Conservation (phyloP, 306 rosid species). For the Quercus engelmannii region DNA sequence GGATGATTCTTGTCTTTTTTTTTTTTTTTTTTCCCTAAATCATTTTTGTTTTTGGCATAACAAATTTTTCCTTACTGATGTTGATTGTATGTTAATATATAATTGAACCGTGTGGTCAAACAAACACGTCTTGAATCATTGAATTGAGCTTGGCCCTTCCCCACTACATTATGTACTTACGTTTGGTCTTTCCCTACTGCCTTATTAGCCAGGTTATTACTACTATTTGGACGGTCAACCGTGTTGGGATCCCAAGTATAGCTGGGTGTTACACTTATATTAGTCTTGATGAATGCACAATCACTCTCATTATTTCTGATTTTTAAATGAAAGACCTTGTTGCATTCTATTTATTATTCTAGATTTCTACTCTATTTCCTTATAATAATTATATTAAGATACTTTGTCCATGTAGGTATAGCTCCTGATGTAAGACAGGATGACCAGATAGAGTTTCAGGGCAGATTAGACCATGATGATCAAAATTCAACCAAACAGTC, state of each 20-base stretch:
- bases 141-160: too few relatives aligned
- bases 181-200: too few relatives aligned
- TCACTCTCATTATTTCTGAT: too few relatives aligned
- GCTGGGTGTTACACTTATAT: too few relatives aligned
- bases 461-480: slow-evolving; percentile 48
- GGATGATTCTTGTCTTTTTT: not conserved
- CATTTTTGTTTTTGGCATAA: not conserved
- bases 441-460: slow-evolving; percentile 41
- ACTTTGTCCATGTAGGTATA: slow-evolving; percentile 46
- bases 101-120: not conserved
- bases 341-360: too few relatives aligned
- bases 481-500: slow-evolving; percentile 67
- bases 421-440: slow-evolving; percentile 63
- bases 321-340: not conserved
- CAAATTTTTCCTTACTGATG: not conserved
- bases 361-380: not conserved
- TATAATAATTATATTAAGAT: slow-evolving; percentile 1
- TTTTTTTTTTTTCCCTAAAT: not conserved
- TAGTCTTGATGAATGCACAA: too few relatives aligned
- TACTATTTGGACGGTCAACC: too few relatives aligned
- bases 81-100: not conserved
- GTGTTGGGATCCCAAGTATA: too few relatives aligned
- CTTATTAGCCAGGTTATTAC: too few relatives aligned
- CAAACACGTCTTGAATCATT: not conserved
- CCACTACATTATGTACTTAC: too few relatives aligned